Base-by-base conservation (phyloP, 1,139 yeast species). In the Yamadazyma dendronema region DNA sequence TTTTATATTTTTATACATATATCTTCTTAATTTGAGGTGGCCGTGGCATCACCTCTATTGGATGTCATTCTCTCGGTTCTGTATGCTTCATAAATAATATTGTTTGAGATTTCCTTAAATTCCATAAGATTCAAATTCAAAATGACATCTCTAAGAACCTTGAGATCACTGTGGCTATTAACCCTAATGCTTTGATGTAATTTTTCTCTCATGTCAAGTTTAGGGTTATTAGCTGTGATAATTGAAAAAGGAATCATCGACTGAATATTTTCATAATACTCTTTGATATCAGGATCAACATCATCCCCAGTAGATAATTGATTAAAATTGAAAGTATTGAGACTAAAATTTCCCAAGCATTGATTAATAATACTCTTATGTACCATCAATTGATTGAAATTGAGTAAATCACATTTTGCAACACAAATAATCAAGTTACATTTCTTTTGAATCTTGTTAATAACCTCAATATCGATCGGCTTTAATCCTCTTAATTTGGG, bases 121-220 rank as follows among this genome's bases (percentile, higher is more conserved):
- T 81, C 89, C 51, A 79, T 80, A 48, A 81, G 61, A 56, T 81
- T 86, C 3, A 87, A 77, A 23, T 82, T 83, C 43, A 82, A 66
- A 34, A 83, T 52, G 4, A 81, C 72, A 36, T 80, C 76, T 57
- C 77, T 77, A 49, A 83, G 64, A 31, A 70, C 59, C 12, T 76
- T 63, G 48, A 81, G 78, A 53, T 82, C 87, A 40, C 82, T 61
- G n/a, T 72, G 64, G 50, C 77, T 75, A 44, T 73, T 77, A 31
- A 75, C 53, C 40, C 61, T 60, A 42, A 67, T 43, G 4, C 34
- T 16, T 1, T 57, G 54, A 41, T 43, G 41, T 14, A 47, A 44
- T 25, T 38, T 45, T 3, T 25, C 13, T 33, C 61, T 38, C 17
- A 29, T 19, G 12, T 38, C 33, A 14, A 40, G 41, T 12, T 36